A percentile compares a stretch with the other conserved stretches of the same genome.
phyloP scores from a whole-genome alignment of 441 rosid genomes.

The Euphorbia corollata region DNA sequence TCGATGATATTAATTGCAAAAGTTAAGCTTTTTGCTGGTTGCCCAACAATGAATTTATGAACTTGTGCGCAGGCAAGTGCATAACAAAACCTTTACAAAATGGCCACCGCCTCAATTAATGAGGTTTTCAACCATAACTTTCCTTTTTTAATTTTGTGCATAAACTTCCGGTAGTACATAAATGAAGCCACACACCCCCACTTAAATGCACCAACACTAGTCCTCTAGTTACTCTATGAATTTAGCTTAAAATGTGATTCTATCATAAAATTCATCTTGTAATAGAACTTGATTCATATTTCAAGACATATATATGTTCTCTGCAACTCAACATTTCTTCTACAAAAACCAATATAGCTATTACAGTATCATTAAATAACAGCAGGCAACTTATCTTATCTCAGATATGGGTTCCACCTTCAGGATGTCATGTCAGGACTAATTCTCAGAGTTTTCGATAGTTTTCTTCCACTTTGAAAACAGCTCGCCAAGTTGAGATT shows the following conservation, averaged over 20 bases:
- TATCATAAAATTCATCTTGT: neutral
- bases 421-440: no score
- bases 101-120: neutral
- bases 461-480: no score
- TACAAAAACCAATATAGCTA: no score
- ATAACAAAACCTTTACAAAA: neutral
- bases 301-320: neutral
- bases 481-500: no score
- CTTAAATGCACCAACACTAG: no score
- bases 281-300: neutral
- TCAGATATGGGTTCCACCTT: no score
- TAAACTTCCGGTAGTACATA: neutral
- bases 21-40: neutral
- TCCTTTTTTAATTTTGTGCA: neutral
- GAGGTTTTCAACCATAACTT: neutral
- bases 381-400: slow-evolving; percentile 24
- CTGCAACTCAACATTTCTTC: neutral
- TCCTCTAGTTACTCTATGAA: no score
- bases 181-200: neutral
- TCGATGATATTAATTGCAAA: neutral
- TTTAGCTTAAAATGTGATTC: neutral
- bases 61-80: neutral
- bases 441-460: no score
- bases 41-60: neutral
- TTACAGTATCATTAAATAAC: no score